phyloP scores from a whole-genome alignment of 495 filamentous ascomycete genomes.

The Lentithecium fluviatile region DNA sequence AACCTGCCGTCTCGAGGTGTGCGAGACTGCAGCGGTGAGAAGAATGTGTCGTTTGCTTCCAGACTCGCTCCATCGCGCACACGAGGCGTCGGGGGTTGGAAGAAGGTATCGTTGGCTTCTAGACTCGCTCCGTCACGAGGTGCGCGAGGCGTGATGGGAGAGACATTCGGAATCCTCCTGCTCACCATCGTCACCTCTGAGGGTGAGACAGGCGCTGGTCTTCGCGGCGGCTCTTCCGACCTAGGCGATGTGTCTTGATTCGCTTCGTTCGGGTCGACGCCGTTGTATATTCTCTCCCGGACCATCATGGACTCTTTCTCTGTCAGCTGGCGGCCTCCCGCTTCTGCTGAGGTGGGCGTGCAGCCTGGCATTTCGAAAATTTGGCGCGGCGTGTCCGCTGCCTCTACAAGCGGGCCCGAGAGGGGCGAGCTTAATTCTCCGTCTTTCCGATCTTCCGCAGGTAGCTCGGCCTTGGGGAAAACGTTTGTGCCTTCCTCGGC shows the following conservation, averaged over 20 bases:
- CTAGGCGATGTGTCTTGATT: conserved; percentile 9
- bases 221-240: conserved; percentile 23
- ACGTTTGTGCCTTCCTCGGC: conserved; percentile 31
- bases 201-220: conserved; percentile 24
- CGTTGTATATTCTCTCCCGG: conserved; percentile 42
- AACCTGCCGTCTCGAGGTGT: conserved; percentile 23
- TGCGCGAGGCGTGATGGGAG: conserved; percentile 26
- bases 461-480: conserved; percentile 44
- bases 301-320: conserved; percentile 44
- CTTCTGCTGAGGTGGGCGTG: conserved; percentile 39
- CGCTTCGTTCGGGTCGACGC: conserved; percentile 34
- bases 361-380: conserved; percentile 46
- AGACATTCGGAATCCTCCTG: conserved; percentile 14
- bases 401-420: conserved; percentile 33
- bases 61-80: conserved; percentile 23
- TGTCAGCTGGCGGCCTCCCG: conserved; percentile 38
- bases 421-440: neutral
- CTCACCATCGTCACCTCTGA: conserved; percentile 30
- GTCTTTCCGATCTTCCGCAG: conserved; percentile 16
- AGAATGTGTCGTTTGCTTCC: conserved; percentile 25
- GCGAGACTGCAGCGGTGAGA: conserved; percentile 13
- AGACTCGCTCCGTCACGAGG: conserved; percentile 23
- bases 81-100: conserved; percentile 21
- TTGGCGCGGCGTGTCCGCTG: conserved; percentile 37
- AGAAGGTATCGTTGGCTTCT: conserved; percentile 31